phyloP scores from a whole-genome alignment of 495 filamentous ascomycete species.

The Aspergillus avenaceus region DNA sequence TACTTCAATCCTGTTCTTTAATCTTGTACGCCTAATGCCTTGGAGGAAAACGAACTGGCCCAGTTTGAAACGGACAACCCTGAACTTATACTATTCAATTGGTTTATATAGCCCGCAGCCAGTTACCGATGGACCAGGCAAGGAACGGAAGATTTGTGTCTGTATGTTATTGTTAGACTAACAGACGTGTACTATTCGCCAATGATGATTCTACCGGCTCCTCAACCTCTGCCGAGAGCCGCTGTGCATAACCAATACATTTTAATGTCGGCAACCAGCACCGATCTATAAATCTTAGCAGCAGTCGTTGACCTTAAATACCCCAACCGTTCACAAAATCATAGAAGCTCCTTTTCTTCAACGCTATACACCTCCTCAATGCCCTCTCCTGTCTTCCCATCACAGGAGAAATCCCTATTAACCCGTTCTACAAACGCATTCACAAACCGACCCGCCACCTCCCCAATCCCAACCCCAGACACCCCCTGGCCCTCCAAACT shows the following conservation, averaged over 20 bases:
- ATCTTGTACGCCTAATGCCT: constrained; percentile 8
- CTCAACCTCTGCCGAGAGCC: neutral
- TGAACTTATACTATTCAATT: neutral
- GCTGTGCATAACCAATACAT: neutral
- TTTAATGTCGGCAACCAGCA: neutral
- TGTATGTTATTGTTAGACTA: neutral
- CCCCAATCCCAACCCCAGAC: constrained; percentile 18
- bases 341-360: constrained; percentile 30
- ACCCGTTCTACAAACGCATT: constrained; percentile 35
- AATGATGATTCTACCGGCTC: neutral
- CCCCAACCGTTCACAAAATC: neutral
- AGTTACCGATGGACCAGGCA: neutral
- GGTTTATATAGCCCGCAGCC: neutral
- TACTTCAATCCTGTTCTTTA: constrained; percentile 16
- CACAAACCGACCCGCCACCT: constrained; percentile 39
- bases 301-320: neutral
- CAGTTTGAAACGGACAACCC: neutral
- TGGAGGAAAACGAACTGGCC: neutral
- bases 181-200: neutral
- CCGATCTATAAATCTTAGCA: constrained; percentile 10
- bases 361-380: constrained; percentile 42
- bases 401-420: constrained; percentile 39
- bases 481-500: constrained; percentile 51
- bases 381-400: constrained; percentile 25
- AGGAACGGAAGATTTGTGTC: neutral